Conservation (phyloP, 805 yeast species). For the Wickerhamiella dianesei region DNA sequence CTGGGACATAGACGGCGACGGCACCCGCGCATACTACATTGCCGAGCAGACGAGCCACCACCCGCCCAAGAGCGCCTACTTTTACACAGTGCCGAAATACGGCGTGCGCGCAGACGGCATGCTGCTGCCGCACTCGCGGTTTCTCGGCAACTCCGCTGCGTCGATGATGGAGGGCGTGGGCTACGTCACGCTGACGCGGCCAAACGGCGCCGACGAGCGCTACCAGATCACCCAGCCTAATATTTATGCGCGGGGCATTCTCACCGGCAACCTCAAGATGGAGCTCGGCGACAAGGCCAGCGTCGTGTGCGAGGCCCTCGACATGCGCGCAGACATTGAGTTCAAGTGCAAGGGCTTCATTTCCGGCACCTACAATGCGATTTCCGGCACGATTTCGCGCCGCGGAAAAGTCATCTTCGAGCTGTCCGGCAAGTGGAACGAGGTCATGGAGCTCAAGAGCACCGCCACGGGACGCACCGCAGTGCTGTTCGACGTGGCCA, state of each 20-base stretch:
- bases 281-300: constrained; percentile 88
- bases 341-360: constrained; percentile 92
- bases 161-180: constrained; percentile 93
- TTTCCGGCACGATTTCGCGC: constrained; percentile 58
- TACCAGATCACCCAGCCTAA: constrained; percentile 91
- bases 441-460: constrained; percentile 55
- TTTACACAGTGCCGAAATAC: constrained; percentile 69
- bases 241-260: constrained; percentile 83
- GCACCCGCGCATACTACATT: constrained; percentile 60
- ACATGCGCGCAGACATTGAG: constrained; percentile 66
- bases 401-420: constrained; percentile 46
- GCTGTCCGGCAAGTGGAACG: constrained; percentile 90
- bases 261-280: constrained; percentile 77
- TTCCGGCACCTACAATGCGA: constrained; percentile 81
- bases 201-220: constrained; percentile 36
- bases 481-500: constrained; percentile 45
- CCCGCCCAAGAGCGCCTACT: constrained; percentile 95
- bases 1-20: constrained; percentile 68
- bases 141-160: constrained; percentile 91
- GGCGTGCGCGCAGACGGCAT: constrained; percentile 81
- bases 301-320: constrained; percentile 48
- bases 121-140: constrained; percentile 72
- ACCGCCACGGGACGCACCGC: constrained; percentile 31
- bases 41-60: constrained; percentile 96
- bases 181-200: constrained; percentile 43